Base-by-base conservation (phyloP, 2,329 filamentous ascomycete species). In the Microdochium bolleyi region DNA sequence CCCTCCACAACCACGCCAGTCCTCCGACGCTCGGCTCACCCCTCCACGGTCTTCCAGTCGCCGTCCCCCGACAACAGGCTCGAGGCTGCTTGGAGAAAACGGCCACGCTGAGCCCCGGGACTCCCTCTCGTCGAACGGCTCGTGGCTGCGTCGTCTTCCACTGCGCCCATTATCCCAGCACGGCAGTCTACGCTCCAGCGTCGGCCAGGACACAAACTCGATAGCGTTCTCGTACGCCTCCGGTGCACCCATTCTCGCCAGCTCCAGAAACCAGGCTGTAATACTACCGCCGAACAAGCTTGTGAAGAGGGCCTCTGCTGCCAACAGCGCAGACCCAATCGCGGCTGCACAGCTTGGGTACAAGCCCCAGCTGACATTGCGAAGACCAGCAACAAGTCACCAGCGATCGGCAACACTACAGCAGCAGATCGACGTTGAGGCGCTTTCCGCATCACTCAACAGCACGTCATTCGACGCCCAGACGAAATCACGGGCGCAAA, bases 311-410 rank as follows among this genome's bases (percentile, higher is more conserved):
- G 77, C 81, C 37, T 77, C 84, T 2, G 82, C 85, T 21, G 71
- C 74, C 49, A 76, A 77, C 57, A 70, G 70, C 51, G 63, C 73
- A 51, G 70, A 71, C 56, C 65, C 73, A 49, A 70, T 75, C 5
- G 64, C 71, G 46, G 58, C 71, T 30, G 64, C 70, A 27, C 72
- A 74, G 54, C 75, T 73, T 54, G 73, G 77, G 56, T 76, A 83
- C 30, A 81, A 72, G 57, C 79, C 83, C 49, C 81, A 86, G 61
- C 73, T 87, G 56, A 83, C 80, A 22, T 76, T 92, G 54, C 82
- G 85, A 54, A 76, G 88, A 60, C 88, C 88, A 51, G 87, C 87
- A 48, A 92, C 88, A 19, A 91, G 88, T 66, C 87, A 91, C 63
- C 87, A 92, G 65, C 78, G 88, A 60, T 87, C 85, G 48, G 83